Evolutionary conservation across 75 land plant species (phyloP).

Genomic region (Pinus albicaulis): DNA sequence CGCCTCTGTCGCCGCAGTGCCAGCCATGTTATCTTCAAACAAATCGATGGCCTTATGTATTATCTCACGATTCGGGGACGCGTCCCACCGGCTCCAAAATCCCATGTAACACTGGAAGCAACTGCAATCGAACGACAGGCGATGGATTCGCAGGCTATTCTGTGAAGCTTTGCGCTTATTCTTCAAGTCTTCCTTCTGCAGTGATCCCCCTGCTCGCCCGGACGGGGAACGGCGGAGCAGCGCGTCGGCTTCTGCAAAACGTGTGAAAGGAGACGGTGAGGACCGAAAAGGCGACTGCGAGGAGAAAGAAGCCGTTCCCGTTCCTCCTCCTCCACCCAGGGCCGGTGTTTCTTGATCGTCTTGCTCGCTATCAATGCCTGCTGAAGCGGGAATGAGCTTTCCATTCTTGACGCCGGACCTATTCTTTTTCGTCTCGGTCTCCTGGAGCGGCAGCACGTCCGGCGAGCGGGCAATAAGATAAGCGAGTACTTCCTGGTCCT

Average conservation of each 20-base stretch:
- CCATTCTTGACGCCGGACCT: not conserved
- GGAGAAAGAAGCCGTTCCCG: not conserved
- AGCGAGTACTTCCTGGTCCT: slow-evolving; percentile 63
- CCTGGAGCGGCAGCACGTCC: not conserved
- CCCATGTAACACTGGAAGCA: slow-evolving; percentile 65
- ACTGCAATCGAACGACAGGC: slow-evolving; percentile 32
- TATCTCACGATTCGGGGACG: slow-evolving; percentile 57
- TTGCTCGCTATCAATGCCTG: not conserved
- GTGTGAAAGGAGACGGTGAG: not conserved
- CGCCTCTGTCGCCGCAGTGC: not conserved
- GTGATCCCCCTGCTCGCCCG: not conserved
- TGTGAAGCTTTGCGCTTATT: not conserved
- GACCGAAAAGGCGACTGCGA: not conserved
- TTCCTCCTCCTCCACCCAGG: not conserved
- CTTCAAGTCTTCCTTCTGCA: too few species aligned
- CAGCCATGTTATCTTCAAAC: slow-evolving; percentile 37
- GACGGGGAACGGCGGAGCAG: not conserved
- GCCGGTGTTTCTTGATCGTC: not conserved
- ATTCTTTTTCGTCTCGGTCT: slow-evolving; percentile 3
- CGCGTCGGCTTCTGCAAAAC: not conserved
- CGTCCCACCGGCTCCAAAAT: slow-evolving; percentile 64
- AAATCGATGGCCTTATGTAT: slow-evolving; percentile 57
- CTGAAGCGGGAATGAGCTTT: not conserved
- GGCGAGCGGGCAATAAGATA: slow-evolving; percentile 47
- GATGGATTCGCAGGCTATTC: slow-evolving; percentile 12